A percentile compares a stretch with the other conserved stretches of the same genome.
phyloP scores from a whole-genome alignment of 192 early-diverging fungal genomes.

The Endogone sp. region DNA sequence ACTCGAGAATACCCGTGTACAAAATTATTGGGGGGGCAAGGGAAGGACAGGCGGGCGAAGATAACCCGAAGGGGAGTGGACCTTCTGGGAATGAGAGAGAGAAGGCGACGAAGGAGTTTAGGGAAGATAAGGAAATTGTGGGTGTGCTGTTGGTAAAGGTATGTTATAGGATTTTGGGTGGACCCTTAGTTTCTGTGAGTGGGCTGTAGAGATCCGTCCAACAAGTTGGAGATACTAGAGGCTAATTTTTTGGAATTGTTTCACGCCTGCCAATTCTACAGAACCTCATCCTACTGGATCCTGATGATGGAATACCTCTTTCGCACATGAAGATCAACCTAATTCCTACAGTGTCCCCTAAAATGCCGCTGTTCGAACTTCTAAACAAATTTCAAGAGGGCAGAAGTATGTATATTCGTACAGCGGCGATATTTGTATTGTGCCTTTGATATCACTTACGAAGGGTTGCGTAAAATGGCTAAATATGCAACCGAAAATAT shows the following conservation, averaged over 20 bases:
- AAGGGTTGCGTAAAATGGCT: no score
- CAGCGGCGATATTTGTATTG: no score
- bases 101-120: background rate
- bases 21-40: slow-evolving; percentile 23
- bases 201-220: no score
- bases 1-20: slow-evolving; percentile 65
- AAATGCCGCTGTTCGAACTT: slow-evolving; percentile 49
- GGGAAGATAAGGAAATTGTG: slow-evolving; percentile 28
- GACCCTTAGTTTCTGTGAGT: no score
- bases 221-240: no score
- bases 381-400: slow-evolving; percentile 75
- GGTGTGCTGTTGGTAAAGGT: slow-evolving; percentile 54
- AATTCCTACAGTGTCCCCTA: slow-evolving; percentile 23
- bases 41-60: background rate
- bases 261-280: background rate
- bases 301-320: slow-evolving; percentile 41
- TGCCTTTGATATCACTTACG: no score
- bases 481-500: no score
- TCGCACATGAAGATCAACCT: slow-evolving; percentile 37
- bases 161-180: no score
- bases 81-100: background rate
- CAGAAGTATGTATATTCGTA: slow-evolving; percentile 46
- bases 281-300: slow-evolving; percentile 44
- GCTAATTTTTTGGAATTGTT: no score
- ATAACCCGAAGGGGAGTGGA: slow-evolving; percentile 1